phyloP scores from a whole-genome alignment of 2,329 filamentous ascomycete species.

The Fonsecaea pugnacius region DNA sequence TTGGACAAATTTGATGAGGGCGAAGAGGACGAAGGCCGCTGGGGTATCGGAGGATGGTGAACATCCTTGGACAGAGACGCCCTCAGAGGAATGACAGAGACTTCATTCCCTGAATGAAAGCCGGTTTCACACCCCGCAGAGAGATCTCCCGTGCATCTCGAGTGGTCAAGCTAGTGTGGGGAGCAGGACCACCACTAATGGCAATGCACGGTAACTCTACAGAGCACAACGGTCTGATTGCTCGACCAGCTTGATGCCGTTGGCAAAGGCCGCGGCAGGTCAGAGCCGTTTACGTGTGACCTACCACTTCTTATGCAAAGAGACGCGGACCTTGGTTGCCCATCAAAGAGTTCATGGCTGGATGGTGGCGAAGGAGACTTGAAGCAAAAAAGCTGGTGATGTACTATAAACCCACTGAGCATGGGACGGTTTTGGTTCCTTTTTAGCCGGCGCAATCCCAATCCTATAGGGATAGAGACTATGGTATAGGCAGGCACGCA shows the following conservation, averaged over 20 bases:
- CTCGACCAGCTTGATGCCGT: not conserved
- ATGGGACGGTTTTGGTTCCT: not conserved
- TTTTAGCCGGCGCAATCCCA: not conserved
- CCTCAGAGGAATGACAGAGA: not conserved
- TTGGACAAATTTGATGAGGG: constrained; percentile 37
- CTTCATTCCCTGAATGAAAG: not conserved
- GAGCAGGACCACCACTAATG: not conserved
- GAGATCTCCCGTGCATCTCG: not conserved
- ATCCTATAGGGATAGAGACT: not conserved
- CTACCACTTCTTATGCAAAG: not conserved
- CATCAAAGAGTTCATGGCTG: not conserved
- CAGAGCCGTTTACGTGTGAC: not conserved
- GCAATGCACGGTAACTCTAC: not conserved
- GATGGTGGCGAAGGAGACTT: not conserved
- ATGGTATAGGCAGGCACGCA: not conserved
- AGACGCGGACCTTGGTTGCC: not conserved
- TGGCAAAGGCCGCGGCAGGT: not conserved
- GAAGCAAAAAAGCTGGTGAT: not conserved
- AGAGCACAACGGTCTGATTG: not conserved
- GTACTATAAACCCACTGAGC: not conserved
- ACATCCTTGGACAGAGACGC: not conserved
- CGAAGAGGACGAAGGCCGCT: constrained; percentile 20
- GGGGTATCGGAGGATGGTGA: constrained; percentile 30
- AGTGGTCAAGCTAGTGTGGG: not conserved
- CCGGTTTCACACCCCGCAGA: not conserved